phyloP scores from a whole-genome alignment of 805 yeast genomes.

The Nakazawaea anatomiae region DNA sequence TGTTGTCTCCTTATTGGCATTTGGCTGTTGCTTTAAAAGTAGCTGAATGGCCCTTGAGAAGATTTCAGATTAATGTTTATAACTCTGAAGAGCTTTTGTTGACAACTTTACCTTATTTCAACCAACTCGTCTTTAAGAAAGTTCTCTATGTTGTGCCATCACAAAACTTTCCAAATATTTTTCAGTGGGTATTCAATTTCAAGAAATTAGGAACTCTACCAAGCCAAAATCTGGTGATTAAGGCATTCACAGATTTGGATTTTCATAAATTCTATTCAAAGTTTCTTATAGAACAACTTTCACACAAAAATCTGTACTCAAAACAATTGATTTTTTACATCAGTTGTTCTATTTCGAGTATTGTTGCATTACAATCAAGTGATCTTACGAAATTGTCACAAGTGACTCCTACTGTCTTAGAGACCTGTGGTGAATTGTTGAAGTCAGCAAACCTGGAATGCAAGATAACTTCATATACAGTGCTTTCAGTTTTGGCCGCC shows the following conservation, averaged over 20 bases:
- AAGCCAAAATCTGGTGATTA: conserved; percentile 60
- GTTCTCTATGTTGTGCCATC: conserved; percentile 65
- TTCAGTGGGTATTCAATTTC: conserved; percentile 63
- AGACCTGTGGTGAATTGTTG: conserved; percentile 51
- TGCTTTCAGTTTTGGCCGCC: conserved; percentile 70
- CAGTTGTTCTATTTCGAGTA: conserved; percentile 59
- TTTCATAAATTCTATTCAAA: conserved; percentile 62
- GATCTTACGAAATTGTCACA: conserved; percentile 36
- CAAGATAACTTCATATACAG: conserved; percentile 79
- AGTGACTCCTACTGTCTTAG: conserved; percentile 51
- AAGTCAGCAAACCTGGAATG: conserved; percentile 46
- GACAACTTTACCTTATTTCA: conserved; percentile 76
- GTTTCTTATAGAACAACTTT: conserved; percentile 43
- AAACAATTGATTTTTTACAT: conserved; percentile 75
- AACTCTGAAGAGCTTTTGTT: conserved; percentile 70
- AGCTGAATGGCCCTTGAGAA: conserved; percentile 90
- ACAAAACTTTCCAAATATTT: conserved; percentile 63
- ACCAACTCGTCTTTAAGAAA: conserved; percentile 66
- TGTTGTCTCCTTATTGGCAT: conserved; percentile 72
- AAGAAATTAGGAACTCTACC: conserved; percentile 62
- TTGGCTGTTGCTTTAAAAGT: conserved; percentile 74
- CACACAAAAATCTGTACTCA: conserved; percentile 54
- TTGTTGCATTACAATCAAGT: conserved; percentile 53
- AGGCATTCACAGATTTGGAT: conserved; percentile 67
- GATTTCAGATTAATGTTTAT: conserved; percentile 79